Evolutionary conservation across 352 stramenopile genomes (phyloP).

Genomic region (Phytopythium delawarense): DNA sequence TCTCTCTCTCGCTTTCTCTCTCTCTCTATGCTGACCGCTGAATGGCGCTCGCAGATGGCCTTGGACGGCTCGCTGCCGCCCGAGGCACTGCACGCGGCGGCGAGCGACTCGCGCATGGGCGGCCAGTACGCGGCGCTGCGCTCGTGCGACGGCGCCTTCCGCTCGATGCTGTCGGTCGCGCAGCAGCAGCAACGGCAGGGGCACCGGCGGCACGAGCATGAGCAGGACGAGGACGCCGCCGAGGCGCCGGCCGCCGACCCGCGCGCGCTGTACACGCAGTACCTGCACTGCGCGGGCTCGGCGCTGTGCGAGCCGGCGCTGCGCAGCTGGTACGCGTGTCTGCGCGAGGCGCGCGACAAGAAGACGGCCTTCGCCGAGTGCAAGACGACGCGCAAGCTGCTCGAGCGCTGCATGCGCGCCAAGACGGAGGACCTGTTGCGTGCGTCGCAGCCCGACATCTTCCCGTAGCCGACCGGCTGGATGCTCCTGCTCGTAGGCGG

Average conservation of each 20-base stretch:
- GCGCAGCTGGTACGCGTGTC: slow-evolving; percentile 45
- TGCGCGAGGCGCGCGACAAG: slow-evolving; percentile 35
- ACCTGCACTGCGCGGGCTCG: slow-evolving; percentile 51
- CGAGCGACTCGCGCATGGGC: slow-evolving; percentile 28
- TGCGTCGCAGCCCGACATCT: slow-evolving; percentile 56
- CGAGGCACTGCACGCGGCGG: slow-evolving; percentile 35
- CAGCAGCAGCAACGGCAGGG: slow-evolving; percentile 12
- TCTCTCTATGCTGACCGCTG: background rate
- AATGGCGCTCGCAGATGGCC: slow-evolving; percentile 25
- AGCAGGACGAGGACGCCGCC: background rate
- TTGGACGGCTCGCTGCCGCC: slow-evolving; percentile 33
- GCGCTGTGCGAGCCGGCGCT: slow-evolving; percentile 49
- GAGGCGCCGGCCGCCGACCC: slow-evolving; percentile 6
- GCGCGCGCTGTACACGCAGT: slow-evolving; percentile 55
- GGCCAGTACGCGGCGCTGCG: slow-evolving; percentile 45
- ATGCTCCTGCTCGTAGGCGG: too few species aligned
- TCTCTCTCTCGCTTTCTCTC: slow-evolving; percentile 7
- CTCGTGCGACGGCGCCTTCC: slow-evolving; percentile 47
- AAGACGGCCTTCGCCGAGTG: slow-evolving; percentile 43
- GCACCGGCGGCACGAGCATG: background rate
- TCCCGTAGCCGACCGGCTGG: slow-evolving; percentile 19
- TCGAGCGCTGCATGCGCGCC: slow-evolving; percentile 72
- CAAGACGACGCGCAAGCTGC: slow-evolving; percentile 41
- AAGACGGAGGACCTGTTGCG: slow-evolving; percentile 63
- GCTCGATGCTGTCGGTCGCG: slow-evolving; percentile 33